Conservation (phyloP, 2,329 filamentous ascomycete genomes). For the Pseudocercospora eumusae region DNA sequence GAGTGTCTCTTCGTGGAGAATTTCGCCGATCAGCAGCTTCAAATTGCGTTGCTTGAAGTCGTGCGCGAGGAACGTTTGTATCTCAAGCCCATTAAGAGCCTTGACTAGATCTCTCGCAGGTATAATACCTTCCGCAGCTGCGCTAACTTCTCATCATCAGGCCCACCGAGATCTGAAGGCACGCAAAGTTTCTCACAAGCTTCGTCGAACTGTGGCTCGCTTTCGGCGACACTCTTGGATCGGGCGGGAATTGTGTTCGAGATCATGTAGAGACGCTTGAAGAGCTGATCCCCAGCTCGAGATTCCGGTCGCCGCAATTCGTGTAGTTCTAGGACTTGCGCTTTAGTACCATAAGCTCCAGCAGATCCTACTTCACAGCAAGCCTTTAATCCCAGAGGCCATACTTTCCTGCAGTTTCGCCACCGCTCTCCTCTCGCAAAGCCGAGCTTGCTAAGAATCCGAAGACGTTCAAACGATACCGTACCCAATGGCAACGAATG, state of each 20-base stretch:
- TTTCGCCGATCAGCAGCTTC: constrained; percentile 14
- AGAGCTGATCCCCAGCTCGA: neutral
- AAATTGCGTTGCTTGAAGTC: constrained; percentile 2
- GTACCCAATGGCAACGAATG: constrained; percentile 57
- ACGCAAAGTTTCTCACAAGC: constrained; percentile 8
- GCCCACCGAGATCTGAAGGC: neutral
- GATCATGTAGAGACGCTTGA: constrained; percentile 15
- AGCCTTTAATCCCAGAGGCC: constrained; percentile 57
- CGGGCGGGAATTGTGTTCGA: constrained; percentile 14
- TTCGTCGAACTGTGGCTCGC: constrained; percentile 14
- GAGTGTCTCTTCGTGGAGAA: constrained; percentile 16
- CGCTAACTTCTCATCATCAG: constrained; percentile 6
- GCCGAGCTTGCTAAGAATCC: constrained; percentile 36
- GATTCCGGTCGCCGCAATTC: constrained; percentile 4
- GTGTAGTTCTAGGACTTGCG: constrained; percentile 13
- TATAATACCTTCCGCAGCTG: constrained; percentile 1
- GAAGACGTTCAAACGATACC: constrained; percentile 35
- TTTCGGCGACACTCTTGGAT: constrained; percentile 9
- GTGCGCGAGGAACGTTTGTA: constrained; percentile 14
- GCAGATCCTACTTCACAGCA: constrained; percentile 59
- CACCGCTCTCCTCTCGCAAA: constrained; percentile 32
- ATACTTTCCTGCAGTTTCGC: constrained; percentile 45
- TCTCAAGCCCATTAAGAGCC: constrained; percentile 6
- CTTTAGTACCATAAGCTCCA: constrained; percentile 39
- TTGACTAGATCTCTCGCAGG: constrained; percentile 8